Percentiles rank a stretch among this genome's conserved stretches.
These are phyloP conservation scores for Pyrus communis DNA, from an alignment of 306 rosid species.

Conservation along the genomic window DNA sequence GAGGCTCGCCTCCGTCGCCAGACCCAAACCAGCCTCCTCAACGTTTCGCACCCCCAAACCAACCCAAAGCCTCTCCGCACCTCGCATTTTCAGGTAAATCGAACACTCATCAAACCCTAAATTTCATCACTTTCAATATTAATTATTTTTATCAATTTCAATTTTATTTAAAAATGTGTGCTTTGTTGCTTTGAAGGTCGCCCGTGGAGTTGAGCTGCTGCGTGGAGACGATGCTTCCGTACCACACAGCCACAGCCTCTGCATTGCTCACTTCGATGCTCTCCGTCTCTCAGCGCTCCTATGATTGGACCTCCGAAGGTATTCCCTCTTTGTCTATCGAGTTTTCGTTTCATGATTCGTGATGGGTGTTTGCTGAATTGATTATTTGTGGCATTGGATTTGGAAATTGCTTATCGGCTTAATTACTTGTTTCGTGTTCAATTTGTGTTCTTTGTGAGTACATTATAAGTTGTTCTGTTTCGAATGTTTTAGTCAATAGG, in stretches of 20 bases:
- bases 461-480: background rate
- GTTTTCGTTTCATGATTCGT: background rate
- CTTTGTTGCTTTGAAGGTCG: slow-evolving; percentile 30
- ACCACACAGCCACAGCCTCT: slow-evolving; percentile 82
- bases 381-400: background rate
- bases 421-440: background rate
- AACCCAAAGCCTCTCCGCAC: slow-evolving; percentile 45
- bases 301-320: slow-evolving; percentile 88
- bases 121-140: background rate
- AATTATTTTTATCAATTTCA: background rate
- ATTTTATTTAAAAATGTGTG: background rate
- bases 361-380: background rate
- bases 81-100: slow-evolving; percentile 58
- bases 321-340: slow-evolving; percentile 2
- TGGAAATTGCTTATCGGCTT: background rate
- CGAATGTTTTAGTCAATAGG: background rate
- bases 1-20: slow-evolving; percentile 41
- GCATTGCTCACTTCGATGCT: slow-evolving; percentile 91
- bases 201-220: slow-evolving; percentile 78
- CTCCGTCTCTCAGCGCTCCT: slow-evolving; percentile 59
- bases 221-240: slow-evolving; percentile 79
- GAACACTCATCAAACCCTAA: background rate
- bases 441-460: background rate
- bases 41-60: slow-evolving; percentile 46
- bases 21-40: slow-evolving; percentile 35